Percentiles rank a stretch among this genome's conserved stretches.
Evolutionary conservation across 768 basidiomycete genomes (phyloP).

Genomic region (Podaxis sp.): DNA sequence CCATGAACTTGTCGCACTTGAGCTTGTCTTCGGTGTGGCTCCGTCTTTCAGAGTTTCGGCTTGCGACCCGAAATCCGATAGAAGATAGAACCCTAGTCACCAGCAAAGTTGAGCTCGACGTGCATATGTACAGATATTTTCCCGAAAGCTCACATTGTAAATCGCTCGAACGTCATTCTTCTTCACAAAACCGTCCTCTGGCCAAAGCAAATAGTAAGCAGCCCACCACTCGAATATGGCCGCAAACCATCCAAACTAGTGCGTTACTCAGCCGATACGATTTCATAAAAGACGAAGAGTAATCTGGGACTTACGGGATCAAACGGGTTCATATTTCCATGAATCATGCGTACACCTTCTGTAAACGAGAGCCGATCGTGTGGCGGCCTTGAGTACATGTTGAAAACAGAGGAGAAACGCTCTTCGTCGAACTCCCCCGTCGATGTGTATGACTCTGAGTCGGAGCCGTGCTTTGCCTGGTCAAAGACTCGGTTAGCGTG

Average conservation of each 20-base stretch:
- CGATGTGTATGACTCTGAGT: conserved; percentile 31
- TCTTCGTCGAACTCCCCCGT: conserved; percentile 35
- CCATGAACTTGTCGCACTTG: neutral
- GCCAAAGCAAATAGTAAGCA: conserved; percentile 35
- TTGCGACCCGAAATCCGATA: conserved; percentile 26
- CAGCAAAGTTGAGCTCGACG: neutral
- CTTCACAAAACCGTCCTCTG: conserved; percentile 28
- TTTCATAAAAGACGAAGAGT: neutral
- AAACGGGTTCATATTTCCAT: conserved; percentile 33
- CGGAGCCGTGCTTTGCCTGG: conserved; percentile 41
- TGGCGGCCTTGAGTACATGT: conserved; percentile 35
- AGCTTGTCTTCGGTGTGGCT: neutral
- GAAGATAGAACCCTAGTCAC: conserved; percentile 28
- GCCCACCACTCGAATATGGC: conserved; percentile 37
- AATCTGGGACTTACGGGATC: conserved; percentile 26
- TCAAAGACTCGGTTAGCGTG: neutral
- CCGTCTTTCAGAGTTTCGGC: neutral
- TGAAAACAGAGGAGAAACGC: conserved; percentile 35
- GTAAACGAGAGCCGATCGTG: conserved; percentile 33
- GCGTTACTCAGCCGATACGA: neutral
- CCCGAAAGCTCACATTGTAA: conserved; percentile 28
- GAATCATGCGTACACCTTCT: conserved; percentile 37
- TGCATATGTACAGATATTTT: neutral
- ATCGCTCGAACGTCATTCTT: conserved; percentile 37
- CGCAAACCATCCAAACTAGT: conserved; percentile 38